phyloP scores from a whole-genome alignment of 805 yeast species.

The Saccharomycopsis malanga region DNA sequence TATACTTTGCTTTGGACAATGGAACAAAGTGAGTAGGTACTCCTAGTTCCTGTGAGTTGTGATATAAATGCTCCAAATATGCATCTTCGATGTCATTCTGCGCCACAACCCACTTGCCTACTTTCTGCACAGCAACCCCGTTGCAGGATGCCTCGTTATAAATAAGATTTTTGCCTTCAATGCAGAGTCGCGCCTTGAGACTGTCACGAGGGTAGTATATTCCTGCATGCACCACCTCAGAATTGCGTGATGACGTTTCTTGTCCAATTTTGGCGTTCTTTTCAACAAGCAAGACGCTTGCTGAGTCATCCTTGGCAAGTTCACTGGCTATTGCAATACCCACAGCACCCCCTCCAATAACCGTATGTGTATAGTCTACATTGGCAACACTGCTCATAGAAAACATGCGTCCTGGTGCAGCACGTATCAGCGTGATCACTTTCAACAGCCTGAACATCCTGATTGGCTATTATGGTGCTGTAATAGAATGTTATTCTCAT shows the following conservation, averaged over 20 bases:
- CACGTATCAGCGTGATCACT: too few species aligned
- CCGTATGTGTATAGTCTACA: conserved; percentile 59
- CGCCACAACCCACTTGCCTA: conserved; percentile 88
- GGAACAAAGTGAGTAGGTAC: conserved; percentile 56
- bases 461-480: too few species aligned
- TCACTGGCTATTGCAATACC: conserved; percentile 79
- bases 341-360: conserved; percentile 80
- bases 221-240: conserved; percentile 92
- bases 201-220: conserved; percentile 67
- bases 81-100: conserved; percentile 59
- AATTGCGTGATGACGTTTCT: conserved; percentile 84
- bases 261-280: conserved; percentile 58
- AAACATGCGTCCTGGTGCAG: conserved; percentile 22
- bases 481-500: too few species aligned
- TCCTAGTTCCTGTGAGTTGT: conserved; percentile 42
- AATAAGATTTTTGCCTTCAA: conserved; percentile 64
- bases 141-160: conserved; percentile 40
- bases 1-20: conserved; percentile 34
- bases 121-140: conserved; percentile 48
- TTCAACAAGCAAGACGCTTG: conserved; percentile 60
- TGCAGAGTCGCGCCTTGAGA: conserved; percentile 62
- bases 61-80: conserved; percentile 47
- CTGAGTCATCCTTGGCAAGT: conserved; percentile 39
- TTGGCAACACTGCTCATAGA: conserved; percentile 12
- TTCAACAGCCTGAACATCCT: too few species aligned